Percentiles rank a stretch among this genome's conserved stretches.
Evolutionary conservation across 2,329 filamentous ascomycete species (phyloP).

Genomic region (Cyphellophora europaea): DNA sequence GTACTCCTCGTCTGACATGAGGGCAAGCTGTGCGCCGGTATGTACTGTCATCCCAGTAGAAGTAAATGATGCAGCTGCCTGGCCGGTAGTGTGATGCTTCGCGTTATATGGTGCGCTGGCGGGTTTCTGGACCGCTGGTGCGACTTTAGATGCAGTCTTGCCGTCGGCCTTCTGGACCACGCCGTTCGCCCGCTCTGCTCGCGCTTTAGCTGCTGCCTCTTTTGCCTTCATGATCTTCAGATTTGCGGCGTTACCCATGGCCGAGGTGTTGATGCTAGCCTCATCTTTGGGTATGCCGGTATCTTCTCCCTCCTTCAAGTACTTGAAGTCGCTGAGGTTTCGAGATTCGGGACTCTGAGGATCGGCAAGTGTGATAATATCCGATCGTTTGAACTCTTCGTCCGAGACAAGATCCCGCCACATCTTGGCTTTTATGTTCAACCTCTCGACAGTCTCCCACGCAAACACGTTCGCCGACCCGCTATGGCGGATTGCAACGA

Average conservation of each 20-base stretch:
- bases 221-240: constrained; percentile 80
- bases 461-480: constrained; percentile 91
- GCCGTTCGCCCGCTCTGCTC: constrained; percentile 54
- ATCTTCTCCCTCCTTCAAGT: constrained; percentile 67
- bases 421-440: constrained; percentile 96
- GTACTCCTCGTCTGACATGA: constrained; percentile 89
- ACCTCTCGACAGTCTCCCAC: constrained; percentile 86
- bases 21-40: constrained; percentile 75
- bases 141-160: constrained; percentile 3
- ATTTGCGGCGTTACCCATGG: constrained; percentile 60
- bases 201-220: constrained; percentile 83
- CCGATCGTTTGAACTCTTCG: constrained; percentile 72
- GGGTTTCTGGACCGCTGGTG: constrained; percentile 15
- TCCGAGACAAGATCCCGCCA: constrained; percentile 89
- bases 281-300: constrained; percentile 61
- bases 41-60: constrained; percentile 88
- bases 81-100: constrained; percentile 80
- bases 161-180: constrained; percentile 7
- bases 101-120: constrained; percentile 62
- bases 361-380: constrained; percentile 94
- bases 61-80: constrained; percentile 87
- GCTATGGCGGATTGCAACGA: constrained; percentile 72
- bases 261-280: constrained; percentile 67
- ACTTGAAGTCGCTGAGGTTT: constrained; percentile 81
- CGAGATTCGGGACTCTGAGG: constrained; percentile 78